Evolutionary conservation across 306 rosid species (phyloP), one percentile per base, ranked within the genome.

Genomic region (Lupinus albus): DNA sequence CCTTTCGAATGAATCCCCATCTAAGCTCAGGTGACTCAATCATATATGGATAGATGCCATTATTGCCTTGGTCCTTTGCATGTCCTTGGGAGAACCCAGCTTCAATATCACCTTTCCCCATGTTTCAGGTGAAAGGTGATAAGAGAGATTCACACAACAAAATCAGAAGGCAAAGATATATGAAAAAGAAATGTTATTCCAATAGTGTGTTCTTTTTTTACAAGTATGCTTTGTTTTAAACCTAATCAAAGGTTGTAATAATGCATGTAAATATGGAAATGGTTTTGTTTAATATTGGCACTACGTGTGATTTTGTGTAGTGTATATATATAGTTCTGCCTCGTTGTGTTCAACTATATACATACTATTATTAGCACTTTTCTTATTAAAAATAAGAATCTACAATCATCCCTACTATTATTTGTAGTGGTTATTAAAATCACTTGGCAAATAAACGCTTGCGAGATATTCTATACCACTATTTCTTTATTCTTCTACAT

Each of bases 1-100:
- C 87, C 64, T 83, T 83, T 0, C 90, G 80, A 49, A 85, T 78
- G 67, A 85, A 85, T 28, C 78, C 84, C 91, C 91, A 85, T 0
- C 77, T 82, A n/a, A 78, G 81, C 45, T 80, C 71, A 1, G 87
- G 82, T 8, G 71, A 74, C n/a, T 82, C 87, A 5, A 76, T 64
- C 87, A 82, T 74, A 0, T 28, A 41, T 4, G 83, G 83, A 57
- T 79, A 79, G 6, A 79, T 45, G 17, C 9, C 0, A 4, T 18
- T 55, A n/a, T 36, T 36, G 17, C n/a, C n/a, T 9, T 13, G 7
- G 3, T 20, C 63, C 45, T 32, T 11, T 9, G 0, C 32, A 13
- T 49, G 0, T 5, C 7, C 11, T 7, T 74, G 15, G 16, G 51
- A 1, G 6, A 62, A 2, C 10, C 83, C 83, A 0, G 73, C 25